A percentile compares a stretch with the other conserved stretches of the same genome.
Conservation (phyloP, 768 basidiomycete genomes). For the Mycena amicta region DNA sequence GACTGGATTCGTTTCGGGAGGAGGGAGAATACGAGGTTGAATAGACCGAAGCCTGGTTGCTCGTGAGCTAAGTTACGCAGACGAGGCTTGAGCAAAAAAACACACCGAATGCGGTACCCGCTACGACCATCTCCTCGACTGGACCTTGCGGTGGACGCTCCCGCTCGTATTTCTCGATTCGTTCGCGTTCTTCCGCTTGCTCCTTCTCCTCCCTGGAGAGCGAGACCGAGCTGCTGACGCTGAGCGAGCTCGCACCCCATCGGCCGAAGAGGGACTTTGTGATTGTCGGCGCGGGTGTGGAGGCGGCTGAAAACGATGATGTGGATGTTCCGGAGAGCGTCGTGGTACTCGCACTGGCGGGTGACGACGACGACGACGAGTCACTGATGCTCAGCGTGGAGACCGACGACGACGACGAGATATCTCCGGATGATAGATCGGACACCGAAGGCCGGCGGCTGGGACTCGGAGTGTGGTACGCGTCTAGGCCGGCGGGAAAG, state of each 20-base stretch:
- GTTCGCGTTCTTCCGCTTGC: not conserved
- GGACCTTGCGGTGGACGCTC: slow-evolving; percentile 46
- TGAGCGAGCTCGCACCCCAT: slow-evolving; percentile 32
- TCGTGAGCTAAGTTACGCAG: not conserved
- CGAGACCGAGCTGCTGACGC: slow-evolving; percentile 9
- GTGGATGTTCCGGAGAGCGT: slow-evolving; percentile 26
- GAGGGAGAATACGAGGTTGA: slow-evolving; percentile 79
- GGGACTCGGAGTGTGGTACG: slow-evolving; percentile 39
- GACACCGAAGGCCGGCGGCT: slow-evolving; percentile 26
- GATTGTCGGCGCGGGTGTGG: not conserved
- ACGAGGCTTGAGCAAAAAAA: slow-evolving; percentile 12
- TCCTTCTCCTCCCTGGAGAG: slow-evolving; percentile 3
- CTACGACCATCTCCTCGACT: slow-evolving; percentile 71
- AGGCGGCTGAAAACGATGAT: slow-evolving; percentile 16
- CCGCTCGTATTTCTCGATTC: slow-evolving; percentile 24
- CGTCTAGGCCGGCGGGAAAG: slow-evolving; percentile 62
- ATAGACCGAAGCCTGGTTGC: slow-evolving; percentile 61
- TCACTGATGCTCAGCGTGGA: slow-evolving; percentile 23
- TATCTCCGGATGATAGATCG: slow-evolving; percentile 20
- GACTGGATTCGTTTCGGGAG: slow-evolving; percentile 69
- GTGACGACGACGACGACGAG: slow-evolving; percentile 11
- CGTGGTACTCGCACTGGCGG: slow-evolving; percentile 9
- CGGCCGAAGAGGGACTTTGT: slow-evolving; percentile 35
- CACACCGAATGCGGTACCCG: slow-evolving; percentile 78
- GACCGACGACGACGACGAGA: slow-evolving; percentile 1